Evolutionary conservation across 805 yeast species (phyloP).

Genomic region (Pichia insulana): DNA sequence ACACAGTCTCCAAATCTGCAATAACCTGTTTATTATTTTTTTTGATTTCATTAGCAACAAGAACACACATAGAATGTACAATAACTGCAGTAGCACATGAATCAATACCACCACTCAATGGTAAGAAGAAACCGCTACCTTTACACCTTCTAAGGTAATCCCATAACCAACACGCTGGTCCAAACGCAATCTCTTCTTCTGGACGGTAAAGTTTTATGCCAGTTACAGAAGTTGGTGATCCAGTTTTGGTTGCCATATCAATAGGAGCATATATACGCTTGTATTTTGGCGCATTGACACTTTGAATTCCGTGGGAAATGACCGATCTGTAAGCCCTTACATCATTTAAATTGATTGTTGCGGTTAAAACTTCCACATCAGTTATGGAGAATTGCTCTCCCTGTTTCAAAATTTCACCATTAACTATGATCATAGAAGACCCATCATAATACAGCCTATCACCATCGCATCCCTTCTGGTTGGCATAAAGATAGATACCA

Average conservation of each 20-base stretch:
- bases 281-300: constrained; percentile 34
- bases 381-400: constrained; percentile 82
- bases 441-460: constrained; percentile 96
- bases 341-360: constrained; percentile 88
- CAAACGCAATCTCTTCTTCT: constrained; percentile 93
- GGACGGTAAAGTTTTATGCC: constrained; percentile 64
- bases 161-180: constrained; percentile 99
- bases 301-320: constrained; percentile 72
- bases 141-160: constrained; percentile 88
- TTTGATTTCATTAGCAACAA: constrained; percentile 62
- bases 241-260: constrained; percentile 58
- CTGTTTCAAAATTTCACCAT: constrained; percentile 88
- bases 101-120: constrained; percentile 95
- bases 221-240: constrained; percentile 47
- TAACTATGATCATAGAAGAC: constrained; percentile 87
- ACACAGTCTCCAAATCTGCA: constrained; percentile 60
- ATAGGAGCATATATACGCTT: constrained; percentile 53
- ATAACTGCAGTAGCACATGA: constrained; percentile 96
- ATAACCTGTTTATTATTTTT: constrained; percentile 72
- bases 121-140: constrained; percentile 87
- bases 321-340: constrained; percentile 72
- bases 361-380: constrained; percentile 93
- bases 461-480: constrained; percentile 98
- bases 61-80: constrained; percentile 87
- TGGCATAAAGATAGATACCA: constrained; percentile 86